Evolutionary conservation across 768 basidiomycete genomes (phyloP), one percentile per base, ranked within the genome.

Genomic region (Plicaturopsis crispa): DNA sequence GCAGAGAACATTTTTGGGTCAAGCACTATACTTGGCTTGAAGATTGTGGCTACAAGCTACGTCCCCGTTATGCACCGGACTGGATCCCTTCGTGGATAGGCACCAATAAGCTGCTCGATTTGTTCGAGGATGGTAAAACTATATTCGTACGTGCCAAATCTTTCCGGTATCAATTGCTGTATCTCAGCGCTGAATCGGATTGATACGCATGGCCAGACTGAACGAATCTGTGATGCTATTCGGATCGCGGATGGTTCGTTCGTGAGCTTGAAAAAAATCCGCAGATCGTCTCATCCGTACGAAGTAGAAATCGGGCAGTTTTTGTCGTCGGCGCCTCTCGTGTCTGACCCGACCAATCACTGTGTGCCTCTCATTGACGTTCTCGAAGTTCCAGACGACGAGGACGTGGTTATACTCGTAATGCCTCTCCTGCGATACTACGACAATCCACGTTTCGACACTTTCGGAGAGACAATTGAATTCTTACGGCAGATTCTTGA

Each of bases 291-390:
- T 21, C 48, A 40, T 22, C 47, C 42, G 2, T 34, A 48, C 17
- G 54, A 53, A 39, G 36, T 40, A 13, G 43, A 48, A 0, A 55
- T 56, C 23, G 23, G 14, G 1, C 39, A 34, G 21, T 46, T 39
- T 32, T 37, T 53, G 14, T 47, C 47, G 0, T 38, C 47, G 0
- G 42, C 39, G 32, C 37, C 46, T 6, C 23, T 51, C 1, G n/a
- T 33, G 2, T 33, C 19, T 13, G 41, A 49, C 26, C 48, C 47
- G 0, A 5, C 20, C 36, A 52, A 53, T 38, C 48, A 42, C 31
- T 24, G 21, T 24, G 41, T 45, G 16, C 48, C 33, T 5, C 28
- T 53, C 12, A 39, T 51, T 10, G 48, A 47, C 32, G 21, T 40
- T 22, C 31, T 48, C 6, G 33, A 18, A 14, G 12, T 46, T 13